phyloP scores from a whole-genome alignment of 306 rosid genomes.

The Arachis hypogaea region DNA sequence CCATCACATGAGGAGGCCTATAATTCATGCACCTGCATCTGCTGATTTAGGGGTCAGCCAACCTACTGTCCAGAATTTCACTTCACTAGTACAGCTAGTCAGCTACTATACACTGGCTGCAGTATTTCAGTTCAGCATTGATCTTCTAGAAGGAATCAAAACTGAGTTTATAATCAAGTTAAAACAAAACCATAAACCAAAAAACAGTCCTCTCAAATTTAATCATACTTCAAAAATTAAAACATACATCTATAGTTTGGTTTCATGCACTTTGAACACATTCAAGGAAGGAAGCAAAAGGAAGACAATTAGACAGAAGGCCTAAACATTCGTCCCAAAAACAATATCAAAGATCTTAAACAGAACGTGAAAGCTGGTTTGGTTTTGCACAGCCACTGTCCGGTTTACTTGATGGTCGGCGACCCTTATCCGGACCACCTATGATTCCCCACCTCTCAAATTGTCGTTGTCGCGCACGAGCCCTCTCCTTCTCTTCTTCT shows the following conservation, averaged over 20 bases:
- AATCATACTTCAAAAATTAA: conserved; percentile 16
- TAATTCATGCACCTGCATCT: too few relatives aligned
- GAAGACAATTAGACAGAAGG: background rate
- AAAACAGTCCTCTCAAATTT: conserved; percentile 1
- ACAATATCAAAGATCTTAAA: conserved; percentile 35
- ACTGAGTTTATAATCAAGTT: too few relatives aligned
- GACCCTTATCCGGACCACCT: conserved; percentile 91
- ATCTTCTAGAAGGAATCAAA: too few relatives aligned
- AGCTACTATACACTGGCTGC: too few relatives aligned
- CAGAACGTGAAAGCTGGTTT: conserved; percentile 57
- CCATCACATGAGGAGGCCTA: too few relatives aligned
- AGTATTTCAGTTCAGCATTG: too few relatives aligned
- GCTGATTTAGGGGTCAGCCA: too few relatives aligned
- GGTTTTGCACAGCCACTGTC: conserved; percentile 34
- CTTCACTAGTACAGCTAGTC: too few relatives aligned
- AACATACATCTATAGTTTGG: conserved; percentile 22
- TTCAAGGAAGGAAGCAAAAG: background rate
- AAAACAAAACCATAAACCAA: too few relatives aligned
- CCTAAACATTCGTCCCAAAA: conserved; percentile 16
- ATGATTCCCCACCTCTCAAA: conserved; percentile 90
- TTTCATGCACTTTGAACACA: conserved; percentile 18
- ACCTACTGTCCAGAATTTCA: too few relatives aligned
- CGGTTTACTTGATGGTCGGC: conserved; percentile 41
- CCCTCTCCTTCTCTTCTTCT: conserved; percentile 90
- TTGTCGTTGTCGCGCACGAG: conserved; percentile 91